These are phyloP conservation scores for Lentinula sp. DNA, from an alignment of 768 basidiomycete genomes.

Conservation along the genomic window DNA sequence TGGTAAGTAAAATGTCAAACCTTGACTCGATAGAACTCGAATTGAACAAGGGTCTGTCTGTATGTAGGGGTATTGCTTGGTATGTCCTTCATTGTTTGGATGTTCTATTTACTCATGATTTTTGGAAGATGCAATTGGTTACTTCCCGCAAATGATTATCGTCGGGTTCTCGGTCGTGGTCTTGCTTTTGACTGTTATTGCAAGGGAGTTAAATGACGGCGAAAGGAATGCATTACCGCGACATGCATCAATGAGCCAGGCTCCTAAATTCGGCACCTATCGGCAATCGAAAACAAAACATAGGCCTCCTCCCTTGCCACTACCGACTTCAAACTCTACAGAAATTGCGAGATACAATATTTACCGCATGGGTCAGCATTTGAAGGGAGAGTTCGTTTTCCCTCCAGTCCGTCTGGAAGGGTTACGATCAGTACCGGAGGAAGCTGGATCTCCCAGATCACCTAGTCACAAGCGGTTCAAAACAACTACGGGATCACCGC, in stretches of 20 bases:
- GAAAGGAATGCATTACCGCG: background rate
- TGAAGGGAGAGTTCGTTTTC: slow-evolving; percentile 36
- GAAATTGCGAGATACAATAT: slow-evolving; percentile 33
- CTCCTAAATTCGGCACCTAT: background rate
- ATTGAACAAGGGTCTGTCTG: background rate
- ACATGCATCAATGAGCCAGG: background rate
- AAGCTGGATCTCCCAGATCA: background rate
- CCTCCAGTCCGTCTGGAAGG: slow-evolving; percentile 23
- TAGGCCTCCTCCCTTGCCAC: slow-evolving; percentile 24
- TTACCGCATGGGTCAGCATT: slow-evolving; percentile 27
- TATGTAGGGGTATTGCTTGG: slow-evolving; percentile 41
- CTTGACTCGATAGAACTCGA: background rate
- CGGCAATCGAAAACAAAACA: background rate
- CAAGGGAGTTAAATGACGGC: slow-evolving; percentile 31
- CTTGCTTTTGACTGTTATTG: slow-evolving; percentile 36
- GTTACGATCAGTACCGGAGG: background rate
- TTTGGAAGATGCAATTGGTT: slow-evolving; percentile 44
- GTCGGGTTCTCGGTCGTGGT: slow-evolving; percentile 31
- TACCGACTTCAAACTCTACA: slow-evolving; percentile 20
- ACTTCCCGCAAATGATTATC: slow-evolving; percentile 54
- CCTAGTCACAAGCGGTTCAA: slow-evolving; percentile 5
- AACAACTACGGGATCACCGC: background rate
- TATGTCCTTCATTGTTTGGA: slow-evolving; percentile 15
- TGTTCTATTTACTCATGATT: background rate
- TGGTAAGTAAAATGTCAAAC: slow-evolving; percentile 16